Base-by-base conservation (phyloP, 2,329 filamentous ascomycete genomes). In the Exserohilum turcica region DNA sequence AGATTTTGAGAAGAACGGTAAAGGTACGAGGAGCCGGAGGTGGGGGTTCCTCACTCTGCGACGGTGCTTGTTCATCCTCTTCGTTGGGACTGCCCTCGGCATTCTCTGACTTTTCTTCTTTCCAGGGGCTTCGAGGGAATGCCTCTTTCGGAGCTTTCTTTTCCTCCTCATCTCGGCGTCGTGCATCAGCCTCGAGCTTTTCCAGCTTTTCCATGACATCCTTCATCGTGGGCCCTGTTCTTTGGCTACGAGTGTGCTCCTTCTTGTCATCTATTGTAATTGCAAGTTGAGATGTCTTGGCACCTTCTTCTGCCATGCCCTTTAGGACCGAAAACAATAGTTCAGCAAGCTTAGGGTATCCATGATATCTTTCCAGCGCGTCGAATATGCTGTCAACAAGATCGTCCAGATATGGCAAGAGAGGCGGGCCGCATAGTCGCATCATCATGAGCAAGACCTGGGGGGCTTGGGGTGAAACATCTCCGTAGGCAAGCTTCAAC, bases 381-480 rank as follows among this genome's bases (percentile, higher is more conserved):
- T 90, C 89, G 72, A 99, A 97, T 33, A 99, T 91, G 0, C 91
- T 93, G 4, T 87, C 89, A 3, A 97, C 86, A 0, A 96, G 85
- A 68, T 99, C 94, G 67, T 97, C 93, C 1, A 99, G 79, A 68
- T 92, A 97, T 0, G 92, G 92, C 9, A 99, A 81, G 18, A 99
- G 74, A 6, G 82, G 82, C 1, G 92, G 86, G 0, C 94, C 94
- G 15, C 92, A 91, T 12, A 99, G 82, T 21, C 85, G 86, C 55
- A 97, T 86, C 90, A 97, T 95, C 92, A 99, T 97, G 6, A 89
- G 83, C 43, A 99, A 76, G 2, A 97, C 94, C 62, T 93, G 89
- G 2, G 92, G 92, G 3, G 91, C 92, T 58, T 96, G 90, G 1
- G 93, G 92, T 0, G 92, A 93, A 46, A 97, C 88, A 60, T 97